Evolutionary conservation across 1,284 basidiomycete species (phyloP).

Genomic region (Flammula alnicola): DNA sequence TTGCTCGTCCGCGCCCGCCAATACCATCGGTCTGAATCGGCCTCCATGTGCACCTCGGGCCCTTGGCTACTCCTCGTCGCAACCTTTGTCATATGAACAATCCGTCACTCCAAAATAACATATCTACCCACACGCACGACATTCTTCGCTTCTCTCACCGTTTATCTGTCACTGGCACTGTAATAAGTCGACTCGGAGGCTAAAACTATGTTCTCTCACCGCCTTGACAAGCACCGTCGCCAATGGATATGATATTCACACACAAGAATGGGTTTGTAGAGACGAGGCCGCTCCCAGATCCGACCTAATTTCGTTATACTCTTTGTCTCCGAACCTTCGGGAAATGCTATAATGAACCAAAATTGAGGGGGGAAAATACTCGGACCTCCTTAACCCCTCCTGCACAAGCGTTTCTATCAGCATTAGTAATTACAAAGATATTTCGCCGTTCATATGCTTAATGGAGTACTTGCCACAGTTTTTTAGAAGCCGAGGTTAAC

Average conservation of each 20-base stretch:
- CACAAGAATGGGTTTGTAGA: background rate
- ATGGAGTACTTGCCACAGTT: slow-evolving; percentile 15
- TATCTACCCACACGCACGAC: slow-evolving; percentile 8
- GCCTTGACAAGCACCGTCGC: background rate
- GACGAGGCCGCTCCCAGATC: background rate
- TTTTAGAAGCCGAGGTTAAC: slow-evolving; percentile 24
- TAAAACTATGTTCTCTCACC: background rate
- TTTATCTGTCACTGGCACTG: background rate
- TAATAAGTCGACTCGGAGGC: background rate
- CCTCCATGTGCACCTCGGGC: background rate
- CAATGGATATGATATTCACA: slow-evolving; percentile 6
- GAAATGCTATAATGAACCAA: background rate
- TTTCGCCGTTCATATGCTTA: slow-evolving; percentile 7
- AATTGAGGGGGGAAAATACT: slow-evolving; percentile 3
- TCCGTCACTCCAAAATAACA: slow-evolving; percentile 5
- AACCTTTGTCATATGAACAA: slow-evolving; percentile 14
- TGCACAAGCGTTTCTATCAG: too few species aligned
- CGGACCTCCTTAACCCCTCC: slow-evolving; percentile 7
- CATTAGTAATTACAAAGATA: background rate
- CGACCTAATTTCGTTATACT: background rate
- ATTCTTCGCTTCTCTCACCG: slow-evolving; percentile 7
- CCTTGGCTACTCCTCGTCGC: slow-evolving; percentile 4
- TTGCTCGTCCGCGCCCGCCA: background rate
- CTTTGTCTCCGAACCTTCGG: background rate
- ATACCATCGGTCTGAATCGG: slow-evolving; percentile 1